Base-by-base conservation (phyloP, 148 eudicot genomes). In the Bassia scoparia region DNA sequence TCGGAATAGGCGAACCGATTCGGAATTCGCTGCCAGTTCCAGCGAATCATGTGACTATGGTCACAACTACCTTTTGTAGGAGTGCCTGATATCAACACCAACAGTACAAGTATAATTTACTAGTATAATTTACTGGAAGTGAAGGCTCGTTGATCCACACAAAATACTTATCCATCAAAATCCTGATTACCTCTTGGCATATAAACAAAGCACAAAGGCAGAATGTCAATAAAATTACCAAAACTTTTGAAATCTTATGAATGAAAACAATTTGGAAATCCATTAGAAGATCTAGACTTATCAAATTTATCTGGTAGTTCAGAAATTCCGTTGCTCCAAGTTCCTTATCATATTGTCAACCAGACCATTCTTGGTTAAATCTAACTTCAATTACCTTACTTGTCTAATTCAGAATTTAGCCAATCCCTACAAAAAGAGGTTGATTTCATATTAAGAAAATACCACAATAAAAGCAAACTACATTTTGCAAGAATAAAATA, bases 331-430 rank as follows among this genome's bases (percentile, higher is more conserved):
- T 26, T 33, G 68, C 33, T 27, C 73, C 38, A 46, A 34, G 52
- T 54, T 65, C 49, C 58, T 34, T 65, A 62, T 48, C 24, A 16
- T 10, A 35, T 11, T 33, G 54, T 30, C 61, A 58, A 72, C 35
- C 43, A 29, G 44, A 41, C 16, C 49, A 63, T 52, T 35, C 54
- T 65, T 55, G 69, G 63, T 33, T 34, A 21, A 70, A 38, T 52
- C 38, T 26, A 73, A 52, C 58, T 73, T 53, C 64, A 38, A 62
- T 31, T 38, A 3, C 55, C 41, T 83, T 69, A 91, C 76, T 87
- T 82, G 73, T 90, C 90, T 49, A 92, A 82, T 52, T 83, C 87
- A 3, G 85, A 44, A 72, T 92, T 92, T 74, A 87, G 80, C 97
- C 97, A 92, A 70, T 92, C 96, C 86, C 97, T 92, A 82, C 83